Conservation (phyloP, 768 basidiomycete genomes). For the Termitomyces sp. region DNA sequence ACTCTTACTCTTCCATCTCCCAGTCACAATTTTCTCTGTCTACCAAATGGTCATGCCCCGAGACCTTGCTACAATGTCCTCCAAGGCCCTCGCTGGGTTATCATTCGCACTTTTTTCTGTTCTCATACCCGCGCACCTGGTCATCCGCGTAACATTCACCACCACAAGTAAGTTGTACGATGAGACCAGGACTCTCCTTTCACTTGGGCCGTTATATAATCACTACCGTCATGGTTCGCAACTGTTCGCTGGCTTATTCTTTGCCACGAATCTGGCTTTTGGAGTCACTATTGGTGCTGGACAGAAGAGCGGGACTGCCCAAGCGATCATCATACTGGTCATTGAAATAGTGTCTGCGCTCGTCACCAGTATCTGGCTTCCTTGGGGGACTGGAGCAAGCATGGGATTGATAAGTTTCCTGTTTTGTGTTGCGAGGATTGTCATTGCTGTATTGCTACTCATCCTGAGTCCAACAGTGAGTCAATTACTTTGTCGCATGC, state of each 20-base stretch:
- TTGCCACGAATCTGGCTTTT: conserved; percentile 78
- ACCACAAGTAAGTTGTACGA: conserved; percentile 91
- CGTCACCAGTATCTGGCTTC: conserved; percentile 90
- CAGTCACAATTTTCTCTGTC: conserved; percentile 87
- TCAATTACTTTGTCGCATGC: conserved; percentile 12
- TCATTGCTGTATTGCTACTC: conserved; percentile 86
- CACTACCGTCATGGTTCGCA: conserved; percentile 91
- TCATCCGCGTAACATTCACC: conserved; percentile 76
- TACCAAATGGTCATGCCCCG: conserved; percentile 75
- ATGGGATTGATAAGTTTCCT: conserved; percentile 97
- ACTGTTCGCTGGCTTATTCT: conserved; percentile 78
- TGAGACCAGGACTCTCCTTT: conserved; percentile 87
- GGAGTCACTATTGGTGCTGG: conserved; percentile 88
- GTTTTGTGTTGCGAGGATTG: conserved; percentile 87
- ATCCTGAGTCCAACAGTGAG: conserved; percentile 87
- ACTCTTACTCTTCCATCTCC: conserved; percentile 90
- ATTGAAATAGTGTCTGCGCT: conserved; percentile 86
- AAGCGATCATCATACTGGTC: conserved; percentile 86
- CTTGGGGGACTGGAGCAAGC: conserved; percentile 94
- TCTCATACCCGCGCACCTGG: conserved; percentile 67
- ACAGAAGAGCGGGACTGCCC: conserved; percentile 86
- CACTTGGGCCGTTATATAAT: conserved; percentile 91
- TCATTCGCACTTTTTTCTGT: conserved; percentile 82
- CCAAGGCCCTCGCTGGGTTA: conserved; percentile 76
- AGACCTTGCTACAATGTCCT: conserved; percentile 47